Conservation (phyloP, 208 protist genomes). For the Crithidia mellificae region DNA sequence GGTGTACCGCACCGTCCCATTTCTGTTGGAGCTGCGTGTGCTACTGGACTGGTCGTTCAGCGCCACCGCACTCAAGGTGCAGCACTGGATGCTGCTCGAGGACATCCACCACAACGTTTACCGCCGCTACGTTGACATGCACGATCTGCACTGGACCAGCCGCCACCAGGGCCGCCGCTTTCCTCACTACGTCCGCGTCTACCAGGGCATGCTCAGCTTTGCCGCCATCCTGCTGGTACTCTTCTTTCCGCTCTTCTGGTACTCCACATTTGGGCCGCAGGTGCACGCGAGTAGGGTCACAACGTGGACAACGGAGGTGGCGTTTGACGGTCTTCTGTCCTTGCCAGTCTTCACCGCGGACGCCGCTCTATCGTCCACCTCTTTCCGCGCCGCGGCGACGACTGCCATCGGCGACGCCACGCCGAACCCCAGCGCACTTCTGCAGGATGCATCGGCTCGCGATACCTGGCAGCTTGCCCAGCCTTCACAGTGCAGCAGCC, state of each 20-base stretch:
- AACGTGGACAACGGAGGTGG: slow-evolving; percentile 28
- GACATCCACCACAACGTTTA: slow-evolving; percentile 71
- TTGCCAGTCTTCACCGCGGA: slow-evolving; percentile 25
- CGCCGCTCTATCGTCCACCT: slow-evolving; percentile 1
- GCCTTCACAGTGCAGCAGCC: slow-evolving; percentile 25
- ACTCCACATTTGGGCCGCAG: slow-evolving; percentile 76
- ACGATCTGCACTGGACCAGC: slow-evolving; percentile 53
- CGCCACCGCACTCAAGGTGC: slow-evolving; percentile 62
- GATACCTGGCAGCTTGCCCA: slow-evolving; percentile 33
- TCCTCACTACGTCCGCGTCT: slow-evolving; percentile 49
- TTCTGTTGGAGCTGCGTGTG: slow-evolving; percentile 73
- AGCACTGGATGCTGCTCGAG: slow-evolving; percentile 83
- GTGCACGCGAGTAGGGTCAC: slow-evolving; percentile 45
- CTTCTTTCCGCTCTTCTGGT: slow-evolving; percentile 78
- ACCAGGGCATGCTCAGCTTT: slow-evolving; percentile 64
- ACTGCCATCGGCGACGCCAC: not conserved
- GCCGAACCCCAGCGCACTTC: slow-evolving; percentile 1
- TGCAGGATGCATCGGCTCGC: slow-evolving; percentile 18
- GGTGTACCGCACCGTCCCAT: slow-evolving; percentile 60
- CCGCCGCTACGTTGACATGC: slow-evolving; percentile 67
- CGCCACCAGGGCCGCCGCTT: slow-evolving; percentile 41
- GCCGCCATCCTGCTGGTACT: slow-evolving; percentile 44
- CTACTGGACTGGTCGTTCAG: slow-evolving; percentile 81
- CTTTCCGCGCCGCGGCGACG: slow-evolving; percentile 24
- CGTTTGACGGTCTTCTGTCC: slow-evolving; percentile 12